These are phyloP conservation scores for Trypanosoma melophagium DNA, from an alignment of 208 protist genomes.

Conservation along the genomic window DNA sequence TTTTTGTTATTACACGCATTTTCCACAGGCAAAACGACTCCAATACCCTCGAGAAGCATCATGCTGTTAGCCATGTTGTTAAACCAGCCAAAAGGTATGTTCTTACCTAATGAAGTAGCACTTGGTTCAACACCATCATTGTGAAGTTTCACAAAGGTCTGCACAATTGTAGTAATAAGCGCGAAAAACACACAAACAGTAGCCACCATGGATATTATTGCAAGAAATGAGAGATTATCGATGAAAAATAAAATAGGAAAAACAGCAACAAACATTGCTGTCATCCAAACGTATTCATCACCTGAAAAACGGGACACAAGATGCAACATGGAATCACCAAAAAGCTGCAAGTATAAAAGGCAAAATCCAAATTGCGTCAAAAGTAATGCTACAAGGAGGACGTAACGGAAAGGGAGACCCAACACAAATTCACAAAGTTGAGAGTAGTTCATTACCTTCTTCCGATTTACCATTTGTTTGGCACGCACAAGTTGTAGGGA, in stretches of 20 bases:
- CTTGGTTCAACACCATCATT: slow-evolving; percentile 7
- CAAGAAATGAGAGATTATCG: slow-evolving; percentile 21
- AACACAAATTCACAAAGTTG: slow-evolving; percentile 27
- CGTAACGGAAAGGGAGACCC: slow-evolving; percentile 19
- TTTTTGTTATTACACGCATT: slow-evolving; percentile 29
- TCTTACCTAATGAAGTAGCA: slow-evolving; percentile 8
- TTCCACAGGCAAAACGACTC: slow-evolving; percentile 33
- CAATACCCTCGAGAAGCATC: slow-evolving; percentile 38
- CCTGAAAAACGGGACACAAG: slow-evolving; percentile 22
- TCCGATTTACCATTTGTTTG: slow-evolving; percentile 21
- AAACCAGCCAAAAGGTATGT: slow-evolving; percentile 27
- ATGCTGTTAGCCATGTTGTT: slow-evolving; percentile 37
- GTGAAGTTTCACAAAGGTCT: slow-evolving; percentile 18
- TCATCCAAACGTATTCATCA: slow-evolving; percentile 23
- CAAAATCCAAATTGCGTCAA: slow-evolving; percentile 46
- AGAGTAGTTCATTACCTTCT: slow-evolving; percentile 22
- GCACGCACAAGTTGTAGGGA: slow-evolving; percentile 30
- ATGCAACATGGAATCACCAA: slow-evolving; percentile 19
- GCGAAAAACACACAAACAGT: slow-evolving; percentile 23
- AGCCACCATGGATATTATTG: slow-evolving; percentile 20
- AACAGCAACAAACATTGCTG: slow-evolving; percentile 26
- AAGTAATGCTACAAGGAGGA: slow-evolving; percentile 28
- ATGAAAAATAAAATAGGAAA: slow-evolving; percentile 24
- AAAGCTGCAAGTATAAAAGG: slow-evolving; percentile 32
- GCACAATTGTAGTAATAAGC: slow-evolving; percentile 15